Evolutionary conservation across 2,329 filamentous ascomycete species (phyloP), one percentile per base, ranked within the genome.

Genomic region (Chalaropsis ovoidea): DNA sequence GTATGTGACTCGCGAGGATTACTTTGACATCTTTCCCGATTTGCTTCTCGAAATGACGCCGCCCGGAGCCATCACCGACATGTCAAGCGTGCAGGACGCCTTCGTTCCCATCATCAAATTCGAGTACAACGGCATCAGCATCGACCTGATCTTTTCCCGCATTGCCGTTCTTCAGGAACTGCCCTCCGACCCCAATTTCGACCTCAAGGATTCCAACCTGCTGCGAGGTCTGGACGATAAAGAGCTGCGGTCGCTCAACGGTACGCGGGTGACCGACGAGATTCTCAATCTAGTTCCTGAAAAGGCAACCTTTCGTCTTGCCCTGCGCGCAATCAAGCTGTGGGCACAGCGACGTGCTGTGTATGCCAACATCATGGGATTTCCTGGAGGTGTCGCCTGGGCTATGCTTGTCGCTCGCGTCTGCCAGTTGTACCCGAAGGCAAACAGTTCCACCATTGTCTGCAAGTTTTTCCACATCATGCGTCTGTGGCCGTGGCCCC

Each of bases 101-200:
- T 95, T 90, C 72, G 93, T 97, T 7, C 94, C 94, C 61, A 95
- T 99, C 74, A 97, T 99, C 79, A 97, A 96, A 74, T 89, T 97
- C 72, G 90, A 95, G 74, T 90, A 95, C 70, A 85, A 82, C 63
- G 89, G 87, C 62, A 95, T 99, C 73, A 94, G 90, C 74, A 95
- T 99, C 73, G 94, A 99, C 81, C 77, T 99, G 70, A 95, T 97
- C 73, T 91, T 92, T 76, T 88, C 89, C 69, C 82, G 89, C 65
- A 83, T 95, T 70, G 79, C 86, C 68, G 81, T 82, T 22, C 78
- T 90, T 69, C 83, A 84, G 70, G 82, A 90, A 70, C 82, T 95
- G 69, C 86, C 89, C 31, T 74, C 77, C 3, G 82, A 85, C 45
- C 81, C 85, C 62, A 81, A 88, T 67, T 82, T 94, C 68, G 84